Conservation (phyloP, 1,139 yeast genomes). For the Magnusiomyces tetraspermus region DNA sequence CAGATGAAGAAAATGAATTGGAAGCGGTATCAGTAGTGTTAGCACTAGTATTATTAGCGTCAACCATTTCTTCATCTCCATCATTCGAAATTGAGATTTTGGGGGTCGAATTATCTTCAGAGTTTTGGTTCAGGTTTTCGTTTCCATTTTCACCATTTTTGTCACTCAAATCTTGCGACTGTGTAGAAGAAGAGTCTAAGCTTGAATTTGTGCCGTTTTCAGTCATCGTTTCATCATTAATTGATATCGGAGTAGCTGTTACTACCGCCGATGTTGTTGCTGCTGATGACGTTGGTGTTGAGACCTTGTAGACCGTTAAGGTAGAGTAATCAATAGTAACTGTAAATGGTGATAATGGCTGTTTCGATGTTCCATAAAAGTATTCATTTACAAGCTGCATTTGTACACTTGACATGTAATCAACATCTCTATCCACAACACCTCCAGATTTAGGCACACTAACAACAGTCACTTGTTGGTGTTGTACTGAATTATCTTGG, state of each 20-base stretch:
- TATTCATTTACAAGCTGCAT: slow-evolving; percentile 74
- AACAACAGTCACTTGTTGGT: slow-evolving; percentile 35
- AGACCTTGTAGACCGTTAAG: slow-evolving; percentile 21
- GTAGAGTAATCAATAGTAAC: slow-evolving; percentile 46
- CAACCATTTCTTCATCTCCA: neutral
- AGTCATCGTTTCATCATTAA: too few relatives aligned
- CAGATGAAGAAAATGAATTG: too few relatives aligned
- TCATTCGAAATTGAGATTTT: neutral
- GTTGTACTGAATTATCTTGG: neutral
- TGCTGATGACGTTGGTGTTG: too few relatives aligned
- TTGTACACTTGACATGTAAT: slow-evolving; percentile 59
- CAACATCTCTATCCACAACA: slow-evolving; percentile 62
- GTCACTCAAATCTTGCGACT: too few relatives aligned
- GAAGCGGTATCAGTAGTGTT: too few relatives aligned
- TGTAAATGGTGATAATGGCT: slow-evolving; percentile 69
- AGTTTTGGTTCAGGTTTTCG: too few relatives aligned
- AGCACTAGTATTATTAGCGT: neutral
- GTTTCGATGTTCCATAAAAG: slow-evolving; percentile 67
- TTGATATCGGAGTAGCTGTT: too few relatives aligned
- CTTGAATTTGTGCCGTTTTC: too few relatives aligned
- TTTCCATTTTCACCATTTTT: too few relatives aligned
- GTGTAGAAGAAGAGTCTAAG: too few relatives aligned
- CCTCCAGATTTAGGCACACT: slow-evolving; percentile 70
- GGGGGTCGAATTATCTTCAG: too few relatives aligned
- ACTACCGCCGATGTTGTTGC: too few relatives aligned